Conservation (phyloP, 2,329 filamentous ascomycete species). For the Arachnopeziza araneosa region DNA sequence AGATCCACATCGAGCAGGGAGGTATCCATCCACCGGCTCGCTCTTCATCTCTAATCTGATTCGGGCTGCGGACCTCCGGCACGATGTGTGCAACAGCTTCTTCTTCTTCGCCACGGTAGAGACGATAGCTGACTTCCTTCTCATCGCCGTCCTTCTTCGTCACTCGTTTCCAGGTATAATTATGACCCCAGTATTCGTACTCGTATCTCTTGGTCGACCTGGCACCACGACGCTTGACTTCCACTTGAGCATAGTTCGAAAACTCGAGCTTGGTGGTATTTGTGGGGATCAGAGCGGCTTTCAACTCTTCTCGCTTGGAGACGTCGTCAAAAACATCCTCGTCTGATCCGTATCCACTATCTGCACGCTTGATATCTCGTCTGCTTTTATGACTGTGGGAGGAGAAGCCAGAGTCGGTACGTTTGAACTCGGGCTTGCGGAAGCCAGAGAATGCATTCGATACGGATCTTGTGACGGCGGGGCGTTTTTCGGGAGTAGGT, state of each 20-base stretch:
- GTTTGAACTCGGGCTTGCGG: conserved; percentile 45
- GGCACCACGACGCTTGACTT: conserved; percentile 65
- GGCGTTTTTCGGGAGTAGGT: conserved; percentile 37
- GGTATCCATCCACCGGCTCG: conserved; percentile 82
- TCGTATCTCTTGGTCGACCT: conserved; percentile 72
- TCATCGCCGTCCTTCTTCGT: conserved; percentile 59
- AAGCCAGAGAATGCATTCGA: conserved; percentile 44
- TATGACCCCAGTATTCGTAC: conserved; percentile 88
- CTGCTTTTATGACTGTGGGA: conserved; percentile 4
- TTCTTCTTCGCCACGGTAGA: conserved; percentile 60
- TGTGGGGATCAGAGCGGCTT: conserved; percentile 43
- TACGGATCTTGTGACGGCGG: conserved; percentile 46
- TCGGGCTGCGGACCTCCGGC: conserved; percentile 67
- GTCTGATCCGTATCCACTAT: conserved; percentile 53
- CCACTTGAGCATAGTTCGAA: conserved; percentile 92
- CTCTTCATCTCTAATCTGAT: conserved; percentile 65
- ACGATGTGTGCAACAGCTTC: conserved; percentile 76
- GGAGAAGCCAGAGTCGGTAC: conserved; percentile 20
- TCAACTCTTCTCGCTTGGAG: conserved; percentile 24
- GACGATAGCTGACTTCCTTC: conserved; percentile 69
- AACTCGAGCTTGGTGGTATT: conserved; percentile 89
- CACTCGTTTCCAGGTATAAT: conserved; percentile 78
- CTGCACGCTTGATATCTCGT: conserved; percentile 24
- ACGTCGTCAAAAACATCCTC: conserved; percentile 18
- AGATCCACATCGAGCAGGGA: conserved; percentile 86